Conservation (phyloP, 2,329 filamentous ascomycete genomes). For the Colletotrichum scovillei region DNA sequence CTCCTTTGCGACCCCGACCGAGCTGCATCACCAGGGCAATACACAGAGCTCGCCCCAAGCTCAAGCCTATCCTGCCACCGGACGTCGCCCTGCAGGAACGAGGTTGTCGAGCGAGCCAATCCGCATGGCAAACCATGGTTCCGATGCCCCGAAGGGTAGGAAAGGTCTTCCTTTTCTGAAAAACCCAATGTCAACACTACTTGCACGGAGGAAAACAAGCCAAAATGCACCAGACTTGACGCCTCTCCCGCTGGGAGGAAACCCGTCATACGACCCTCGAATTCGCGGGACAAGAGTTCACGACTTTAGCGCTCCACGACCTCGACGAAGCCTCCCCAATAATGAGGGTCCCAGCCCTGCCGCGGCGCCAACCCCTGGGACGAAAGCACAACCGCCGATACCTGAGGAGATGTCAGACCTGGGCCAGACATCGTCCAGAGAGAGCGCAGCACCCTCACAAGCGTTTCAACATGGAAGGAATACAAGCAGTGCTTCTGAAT, state of each 20-base stretch:
- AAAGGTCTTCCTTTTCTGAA: slow-evolving; percentile 69
- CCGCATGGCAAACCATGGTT: slow-evolving; percentile 43
- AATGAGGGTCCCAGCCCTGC: slow-evolving; percentile 34
- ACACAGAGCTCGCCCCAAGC: slow-evolving; percentile 9
- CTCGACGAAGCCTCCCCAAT: slow-evolving; percentile 51
- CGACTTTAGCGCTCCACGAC: slow-evolving; percentile 72
- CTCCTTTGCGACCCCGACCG: slow-evolving; percentile 62
- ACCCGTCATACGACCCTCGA: slow-evolving; percentile 68
- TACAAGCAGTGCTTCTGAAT: slow-evolving; percentile 46
- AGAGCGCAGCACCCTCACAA: slow-evolving; percentile 29
- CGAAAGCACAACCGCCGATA: slow-evolving; percentile 18
- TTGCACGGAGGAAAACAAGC: slow-evolving; percentile 66
- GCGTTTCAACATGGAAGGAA: slow-evolving; percentile 17
- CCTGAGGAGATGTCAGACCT: slow-evolving; percentile 27
- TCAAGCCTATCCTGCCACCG: slow-evolving; percentile 39
- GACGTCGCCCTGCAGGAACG: slow-evolving; percentile 56
- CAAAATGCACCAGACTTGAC: slow-evolving; percentile 59
- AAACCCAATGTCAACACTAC: slow-evolving; percentile 68
- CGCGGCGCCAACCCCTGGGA: background rate
- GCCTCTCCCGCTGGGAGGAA: slow-evolving; percentile 51
- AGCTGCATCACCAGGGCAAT: slow-evolving; percentile 48
- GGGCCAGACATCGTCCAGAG: slow-evolving; percentile 38
- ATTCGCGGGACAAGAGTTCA: slow-evolving; percentile 74
- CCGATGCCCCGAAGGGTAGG: slow-evolving; percentile 58
- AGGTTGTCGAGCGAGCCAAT: slow-evolving; percentile 52